Percentiles rank a stretch among this genome's conserved stretches.
Conservation (phyloP, 768 basidiomycete genomes). For the Boletus sp. region DNA sequence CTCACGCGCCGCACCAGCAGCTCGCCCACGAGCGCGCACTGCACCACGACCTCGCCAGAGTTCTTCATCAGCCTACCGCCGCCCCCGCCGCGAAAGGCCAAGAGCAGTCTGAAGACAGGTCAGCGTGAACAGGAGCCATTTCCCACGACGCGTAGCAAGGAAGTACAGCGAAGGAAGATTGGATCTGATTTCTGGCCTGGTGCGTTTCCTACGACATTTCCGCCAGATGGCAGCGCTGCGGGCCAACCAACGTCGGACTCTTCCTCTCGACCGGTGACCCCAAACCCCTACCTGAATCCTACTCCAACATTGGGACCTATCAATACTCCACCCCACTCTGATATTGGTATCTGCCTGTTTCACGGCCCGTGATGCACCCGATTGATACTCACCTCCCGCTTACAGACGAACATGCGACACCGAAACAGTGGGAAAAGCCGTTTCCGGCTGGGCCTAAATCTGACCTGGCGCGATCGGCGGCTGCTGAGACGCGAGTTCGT, state of each 20-base stretch:
- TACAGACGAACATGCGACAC: slow-evolving; percentile 15
- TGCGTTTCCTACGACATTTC: slow-evolving; percentile 5
- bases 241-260: slow-evolving; percentile 3
- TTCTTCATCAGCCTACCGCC: slow-evolving; percentile 30
- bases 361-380: not conserved
- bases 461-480: slow-evolving; percentile 1
- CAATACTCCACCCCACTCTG: slow-evolving; percentile 3
- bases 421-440: slow-evolving; percentile 2
- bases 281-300: slow-evolving; percentile 39
- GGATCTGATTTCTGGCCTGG: slow-evolving; percentile 26
- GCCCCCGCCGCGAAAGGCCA: slow-evolving; percentile 32
- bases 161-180: slow-evolving; percentile 13
- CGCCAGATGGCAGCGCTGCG: not conserved
- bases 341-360: slow-evolving; percentile 14
- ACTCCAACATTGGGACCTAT: slow-evolving; percentile 24
- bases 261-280: slow-evolving; percentile 21
- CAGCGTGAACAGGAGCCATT: slow-evolving; percentile 15
- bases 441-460: not conserved
- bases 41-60: slow-evolving; percentile 10
- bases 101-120: slow-evolving; percentile 9
- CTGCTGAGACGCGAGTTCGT: slow-evolving; percentile 5
- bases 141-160: slow-evolving; percentile 16
- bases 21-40: slow-evolving; percentile 20
- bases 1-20: slow-evolving; percentile 35
- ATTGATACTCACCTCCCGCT: not conserved